Evolutionary conservation across 192 early-diverging fungal species (phyloP).

Genomic region (Linnemannia elongata): DNA sequence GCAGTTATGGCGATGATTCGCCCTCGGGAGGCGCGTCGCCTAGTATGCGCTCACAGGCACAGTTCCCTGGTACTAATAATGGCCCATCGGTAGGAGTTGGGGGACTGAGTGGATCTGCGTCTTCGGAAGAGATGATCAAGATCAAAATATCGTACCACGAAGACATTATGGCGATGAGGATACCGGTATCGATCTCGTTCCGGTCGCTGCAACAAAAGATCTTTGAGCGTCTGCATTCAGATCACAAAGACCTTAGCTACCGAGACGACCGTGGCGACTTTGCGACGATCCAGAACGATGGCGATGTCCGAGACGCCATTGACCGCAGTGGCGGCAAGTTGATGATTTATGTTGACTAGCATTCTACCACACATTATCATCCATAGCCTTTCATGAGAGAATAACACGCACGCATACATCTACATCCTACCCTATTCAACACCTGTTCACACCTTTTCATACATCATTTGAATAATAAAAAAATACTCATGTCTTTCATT

Average conservation of each 20-base stretch:
- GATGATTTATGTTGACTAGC: slow-evolving; percentile 47
- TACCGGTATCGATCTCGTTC: slow-evolving; percentile 69
- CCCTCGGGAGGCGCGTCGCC: slow-evolving; percentile 18
- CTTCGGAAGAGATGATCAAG: slow-evolving; percentile 64
- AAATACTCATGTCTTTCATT: too few species aligned
- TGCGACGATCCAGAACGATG: slow-evolving; percentile 24
- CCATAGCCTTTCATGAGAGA: too few species aligned
- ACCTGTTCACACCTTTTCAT: too few species aligned
- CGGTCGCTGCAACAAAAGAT: slow-evolving; percentile 71
- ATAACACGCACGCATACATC: too few species aligned
- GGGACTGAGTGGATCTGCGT: neutral
- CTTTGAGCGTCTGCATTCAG: slow-evolving; percentile 63
- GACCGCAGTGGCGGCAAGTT: slow-evolving; percentile 53
- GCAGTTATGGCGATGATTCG: slow-evolving; percentile 31
- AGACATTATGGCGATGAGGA: slow-evolving; percentile 81
- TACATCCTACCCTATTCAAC: too few species aligned
- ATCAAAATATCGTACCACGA: slow-evolving; percentile 78
- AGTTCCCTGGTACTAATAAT: neutral
- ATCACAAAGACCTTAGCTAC: slow-evolving; percentile 27
- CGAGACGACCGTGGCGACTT: slow-evolving; percentile 44
- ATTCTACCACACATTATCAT: neutral
- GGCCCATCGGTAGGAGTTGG: neutral
- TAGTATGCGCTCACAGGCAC: slow-evolving; percentile 29
- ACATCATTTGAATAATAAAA: too few species aligned
- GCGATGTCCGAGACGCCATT: slow-evolving; percentile 42